Conservation (phyloP, 208 protist species). For the Crithidia thermophila region DNA sequence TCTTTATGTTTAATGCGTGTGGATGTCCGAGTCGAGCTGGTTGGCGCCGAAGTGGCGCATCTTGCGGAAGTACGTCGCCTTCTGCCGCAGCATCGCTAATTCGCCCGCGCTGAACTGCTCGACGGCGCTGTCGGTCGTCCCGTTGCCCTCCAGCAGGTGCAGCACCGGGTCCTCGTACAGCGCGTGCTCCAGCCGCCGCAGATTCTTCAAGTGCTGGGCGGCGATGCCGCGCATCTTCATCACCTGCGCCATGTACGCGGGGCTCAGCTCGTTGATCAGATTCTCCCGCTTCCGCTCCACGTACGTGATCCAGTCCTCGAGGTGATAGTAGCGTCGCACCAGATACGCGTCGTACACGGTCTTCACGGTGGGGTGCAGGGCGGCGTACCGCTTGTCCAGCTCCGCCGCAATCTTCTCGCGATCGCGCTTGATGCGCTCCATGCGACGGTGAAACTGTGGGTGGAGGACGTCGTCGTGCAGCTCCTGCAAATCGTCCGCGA, state of each 20-base stretch:
- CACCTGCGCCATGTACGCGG: slow-evolving; percentile 55
- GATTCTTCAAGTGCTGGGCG: slow-evolving; percentile 52
- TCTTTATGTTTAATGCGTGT: slow-evolving; percentile 56
- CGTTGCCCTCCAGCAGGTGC: slow-evolving; percentile 45
- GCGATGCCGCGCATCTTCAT: slow-evolving; percentile 52
- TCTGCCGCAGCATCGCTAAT: slow-evolving; percentile 81
- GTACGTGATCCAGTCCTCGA: slow-evolving; percentile 77
- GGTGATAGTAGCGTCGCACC: slow-evolving; percentile 82
- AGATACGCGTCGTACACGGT: slow-evolving; percentile 87
- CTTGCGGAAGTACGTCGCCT: slow-evolving; percentile 83
- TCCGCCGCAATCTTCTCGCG: slow-evolving; percentile 68
- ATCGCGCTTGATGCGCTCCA: slow-evolving; percentile 58
- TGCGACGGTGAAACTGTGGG: slow-evolving; percentile 69
- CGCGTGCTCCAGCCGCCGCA: slow-evolving; percentile 52
- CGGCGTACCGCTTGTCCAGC: slow-evolving; percentile 73
- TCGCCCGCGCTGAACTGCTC: slow-evolving; percentile 68
- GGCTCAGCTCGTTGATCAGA: slow-evolving; percentile 66
- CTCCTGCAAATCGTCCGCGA: slow-evolving; percentile 75
- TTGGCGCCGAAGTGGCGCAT: slow-evolving; percentile 76
- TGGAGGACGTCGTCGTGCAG: slow-evolving; percentile 87
- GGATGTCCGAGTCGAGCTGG: slow-evolving; percentile 75
- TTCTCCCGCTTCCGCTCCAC: slow-evolving; percentile 73
- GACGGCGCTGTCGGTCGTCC: slow-evolving; percentile 24
- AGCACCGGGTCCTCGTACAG: slow-evolving; percentile 64
- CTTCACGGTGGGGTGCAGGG: slow-evolving; percentile 84